Base-by-base conservation (phyloP, 768 basidiomycete species). In the Lentinula boryana region DNA sequence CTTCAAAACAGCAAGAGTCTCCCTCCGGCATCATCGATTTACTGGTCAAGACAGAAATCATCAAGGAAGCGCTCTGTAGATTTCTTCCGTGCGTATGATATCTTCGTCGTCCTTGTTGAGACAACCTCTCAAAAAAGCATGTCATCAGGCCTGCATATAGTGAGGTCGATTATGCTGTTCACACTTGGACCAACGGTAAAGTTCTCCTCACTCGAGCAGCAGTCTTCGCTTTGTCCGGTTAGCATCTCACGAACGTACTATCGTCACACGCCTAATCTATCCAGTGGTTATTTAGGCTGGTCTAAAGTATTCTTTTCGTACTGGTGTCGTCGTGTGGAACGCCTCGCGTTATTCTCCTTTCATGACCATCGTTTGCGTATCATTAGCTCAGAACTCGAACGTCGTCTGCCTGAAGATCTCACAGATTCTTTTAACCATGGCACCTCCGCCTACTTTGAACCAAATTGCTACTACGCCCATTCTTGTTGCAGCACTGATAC, bases 241-340 rank as follows among this genome's bases (percentile, higher is more conserved):
- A 27, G 40, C n/a, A 43, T 48, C 21, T 12, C 21, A 21, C 41
- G 41, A n/a, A 23, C 21, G 9, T 44, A 44, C 21, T 9, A 48
- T 9, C 7, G 31, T 16, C 21, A 33, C 5, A 18, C 36, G 31
- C 36, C 27, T 33, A 9, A 33, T 18, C 13, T 8, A 32, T n/a
- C 4, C 21, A 0, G 18, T n/a, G 50, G 16, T 18, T 13, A 53
- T 18, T 10, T 31, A 56, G 79, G 79, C 61, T 82, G 79, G 79
- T 82, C 80, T 18, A 80, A 82, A 54, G 81, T 79, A 8, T 80
- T 82, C 60, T 80, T 80, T 54, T 81, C 79, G 50, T 82, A 82
- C 62, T 80, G 79, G 80, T 78, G 79, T n/a, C 78, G 79, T 56
- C 78, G 79, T 33, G 69, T 75, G 5, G 80, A 82, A 66, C 80